Evolutionary conservation across 441 rosid species (phyloP).

Genomic region (Populus tomentosa): DNA sequence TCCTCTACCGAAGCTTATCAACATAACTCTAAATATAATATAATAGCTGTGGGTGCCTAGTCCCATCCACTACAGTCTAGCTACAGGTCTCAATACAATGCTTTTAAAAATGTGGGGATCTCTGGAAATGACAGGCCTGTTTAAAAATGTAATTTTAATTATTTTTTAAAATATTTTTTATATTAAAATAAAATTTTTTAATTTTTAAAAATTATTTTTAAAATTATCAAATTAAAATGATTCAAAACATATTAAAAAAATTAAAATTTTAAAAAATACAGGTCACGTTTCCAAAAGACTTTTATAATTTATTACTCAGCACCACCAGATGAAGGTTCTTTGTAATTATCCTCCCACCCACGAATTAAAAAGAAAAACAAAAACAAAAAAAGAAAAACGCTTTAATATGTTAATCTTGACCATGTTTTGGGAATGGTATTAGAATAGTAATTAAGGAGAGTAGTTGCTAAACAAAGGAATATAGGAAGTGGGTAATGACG

Average conservation of each 20-base stretch:
- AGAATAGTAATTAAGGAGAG: slow-evolving; percentile 25
- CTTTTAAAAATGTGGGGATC: slow-evolving; percentile 13
- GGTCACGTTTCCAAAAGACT: too few species aligned
- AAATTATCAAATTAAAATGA: too few species aligned
- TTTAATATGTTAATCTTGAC: slow-evolving; percentile 37
- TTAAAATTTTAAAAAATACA: too few species aligned
- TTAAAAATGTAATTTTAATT: too few species aligned
- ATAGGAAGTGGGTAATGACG: slow-evolving; percentile 62
- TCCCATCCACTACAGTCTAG: slow-evolving; percentile 42
- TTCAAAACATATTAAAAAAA: too few species aligned
- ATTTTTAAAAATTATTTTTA: too few species aligned
- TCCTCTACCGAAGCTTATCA: slow-evolving; percentile 28
- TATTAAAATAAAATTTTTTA: too few species aligned
- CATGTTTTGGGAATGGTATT: slow-evolving; percentile 34
- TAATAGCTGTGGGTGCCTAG: slow-evolving; percentile 30
- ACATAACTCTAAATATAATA: slow-evolving; percentile 1
- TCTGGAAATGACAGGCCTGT: slow-evolving; percentile 41
- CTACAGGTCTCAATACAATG: slow-evolving; percentile 18
- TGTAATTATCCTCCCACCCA: slow-evolving; percentile 43
- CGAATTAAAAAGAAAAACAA: background rate
- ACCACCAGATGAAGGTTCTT: slow-evolving; percentile 45
- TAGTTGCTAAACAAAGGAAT: slow-evolving; percentile 63
- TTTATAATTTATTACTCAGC: slow-evolving; percentile 43
- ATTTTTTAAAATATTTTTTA: too few species aligned
- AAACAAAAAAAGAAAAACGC: background rate